phyloP scores from a whole-genome alignment of 2,329 filamentous ascomycete genomes.

The Rugonectria rugulosa region DNA sequence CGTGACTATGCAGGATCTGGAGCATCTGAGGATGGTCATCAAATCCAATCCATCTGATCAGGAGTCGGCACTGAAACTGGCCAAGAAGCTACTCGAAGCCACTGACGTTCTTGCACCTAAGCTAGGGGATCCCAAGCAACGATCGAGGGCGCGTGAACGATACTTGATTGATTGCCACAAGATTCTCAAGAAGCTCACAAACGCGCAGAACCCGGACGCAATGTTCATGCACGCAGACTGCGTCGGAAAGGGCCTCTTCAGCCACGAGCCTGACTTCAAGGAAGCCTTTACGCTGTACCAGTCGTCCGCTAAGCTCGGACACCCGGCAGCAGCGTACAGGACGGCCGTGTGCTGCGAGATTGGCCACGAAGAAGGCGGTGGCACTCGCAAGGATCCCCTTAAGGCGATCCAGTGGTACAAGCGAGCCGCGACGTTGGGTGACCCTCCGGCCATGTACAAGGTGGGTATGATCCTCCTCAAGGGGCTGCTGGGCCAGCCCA shows the following conservation, averaged over 20 bases:
- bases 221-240: constrained; percentile 96
- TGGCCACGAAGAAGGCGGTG: constrained; percentile 91
- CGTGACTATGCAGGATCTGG: constrained; percentile 81
- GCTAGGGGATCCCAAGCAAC: constrained; percentile 73
- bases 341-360: constrained; percentile 98
- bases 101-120: constrained; percentile 74
- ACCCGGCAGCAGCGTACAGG: constrained; percentile 87
- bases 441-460: constrained; percentile 97
- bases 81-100: constrained; percentile 87
- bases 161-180: constrained; percentile 90
- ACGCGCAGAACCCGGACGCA: constrained; percentile 77
- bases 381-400: constrained; percentile 86
- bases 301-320: constrained; percentile 87
- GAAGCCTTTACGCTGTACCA: constrained; percentile 95
- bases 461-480: constrained; percentile 96
- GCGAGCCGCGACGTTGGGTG: constrained; percentile 86
- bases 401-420: constrained; percentile 99
- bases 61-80: constrained; percentile 73
- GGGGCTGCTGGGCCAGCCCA: constrained; percentile 86
- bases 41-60: constrained; percentile 78
- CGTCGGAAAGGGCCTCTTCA: constrained; percentile 81
- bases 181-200: constrained; percentile 85
- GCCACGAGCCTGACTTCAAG: constrained; percentile 82
- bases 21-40: constrained; percentile 73
- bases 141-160: constrained; percentile 79